A percentile compares a stretch with the other conserved stretches of the same genome.
Evolutionary conservation across 148 eudicot species (phyloP).

Genomic region (Oxyria digyna): DNA sequence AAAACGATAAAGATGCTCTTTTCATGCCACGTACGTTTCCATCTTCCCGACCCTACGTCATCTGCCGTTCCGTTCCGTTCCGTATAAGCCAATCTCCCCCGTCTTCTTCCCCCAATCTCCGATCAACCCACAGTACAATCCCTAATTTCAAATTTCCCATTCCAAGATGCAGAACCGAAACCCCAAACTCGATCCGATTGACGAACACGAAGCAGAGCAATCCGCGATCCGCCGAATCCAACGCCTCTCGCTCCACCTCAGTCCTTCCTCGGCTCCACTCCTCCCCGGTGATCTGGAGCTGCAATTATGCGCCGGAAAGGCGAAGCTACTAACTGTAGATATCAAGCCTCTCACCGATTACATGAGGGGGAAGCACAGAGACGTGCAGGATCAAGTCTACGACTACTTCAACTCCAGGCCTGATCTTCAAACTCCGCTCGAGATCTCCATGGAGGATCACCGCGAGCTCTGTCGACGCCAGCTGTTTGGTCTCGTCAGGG

Average conservation of each 20-base stretch:
- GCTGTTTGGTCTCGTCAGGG: constrained; percentile 51
- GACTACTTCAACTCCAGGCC: constrained; percentile 51
- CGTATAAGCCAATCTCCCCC: constrained; percentile 3
- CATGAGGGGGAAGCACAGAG: constrained; percentile 78
- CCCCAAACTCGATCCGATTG: constrained; percentile 6
- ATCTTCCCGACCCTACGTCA: not conserved
- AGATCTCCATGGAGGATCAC: constrained; percentile 64
- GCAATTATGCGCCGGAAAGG: constrained; percentile 28
- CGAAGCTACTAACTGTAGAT: constrained; percentile 26
- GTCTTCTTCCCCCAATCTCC: not conserved
- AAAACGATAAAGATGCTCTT: too few relatives aligned
- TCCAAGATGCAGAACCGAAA: not conserved
- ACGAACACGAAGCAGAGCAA: constrained; percentile 14
- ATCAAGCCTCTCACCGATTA: constrained; percentile 31
- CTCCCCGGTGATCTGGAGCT: constrained; percentile 10
- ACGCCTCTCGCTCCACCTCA: constrained; percentile 44
- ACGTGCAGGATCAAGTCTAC: constrained; percentile 49
- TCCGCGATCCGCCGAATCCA: constrained; percentile 33
- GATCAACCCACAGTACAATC: not conserved
- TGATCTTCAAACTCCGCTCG: constrained; percentile 65
- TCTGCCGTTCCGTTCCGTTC: not conserved
- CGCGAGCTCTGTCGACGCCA: constrained; percentile 65
- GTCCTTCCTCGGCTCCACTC: not conserved
- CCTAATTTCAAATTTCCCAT: not conserved
- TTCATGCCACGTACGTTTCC: not conserved